Percentiles rank a stretch among this genome's conserved stretches.
Conservation (phyloP, 176 grass and related monocot genomes). For the Thalia dealbata region DNA sequence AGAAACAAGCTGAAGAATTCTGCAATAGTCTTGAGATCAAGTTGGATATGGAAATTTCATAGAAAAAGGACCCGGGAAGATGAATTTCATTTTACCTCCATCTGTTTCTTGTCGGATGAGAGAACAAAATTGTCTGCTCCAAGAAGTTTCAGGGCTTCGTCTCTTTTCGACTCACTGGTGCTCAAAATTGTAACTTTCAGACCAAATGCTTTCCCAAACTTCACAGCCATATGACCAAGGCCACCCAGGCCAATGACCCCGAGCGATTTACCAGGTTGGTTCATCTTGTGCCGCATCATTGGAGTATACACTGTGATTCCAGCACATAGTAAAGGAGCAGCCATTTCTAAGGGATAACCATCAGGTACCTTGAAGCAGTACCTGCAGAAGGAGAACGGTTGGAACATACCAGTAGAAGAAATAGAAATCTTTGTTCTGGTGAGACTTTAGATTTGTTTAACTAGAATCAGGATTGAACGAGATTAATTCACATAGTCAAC, state of each 20-base stretch:
- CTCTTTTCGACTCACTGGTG: slow-evolving; percentile 4
- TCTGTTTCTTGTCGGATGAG: slow-evolving; percentile 7
- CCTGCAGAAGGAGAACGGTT: not conserved
- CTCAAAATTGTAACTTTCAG: slow-evolving; percentile 10
- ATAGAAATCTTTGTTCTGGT: not conserved
- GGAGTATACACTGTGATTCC: slow-evolving; percentile 14
- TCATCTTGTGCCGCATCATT: slow-evolving; percentile 17
- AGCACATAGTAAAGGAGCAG: slow-evolving; percentile 8
- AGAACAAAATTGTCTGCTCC: slow-evolving; percentile 7
- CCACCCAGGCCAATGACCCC: slow-evolving; percentile 7
- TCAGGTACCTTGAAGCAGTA: slow-evolving; percentile 20
- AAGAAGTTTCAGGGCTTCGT: slow-evolving; percentile 6
- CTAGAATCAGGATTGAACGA: not conserved
- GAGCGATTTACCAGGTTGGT: slow-evolving; percentile 13
- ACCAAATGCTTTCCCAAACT: slow-evolving; percentile 18
- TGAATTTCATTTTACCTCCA: not conserved
- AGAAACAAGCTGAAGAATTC: too few species aligned
- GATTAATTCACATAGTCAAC: not conserved
- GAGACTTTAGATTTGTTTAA: not conserved
- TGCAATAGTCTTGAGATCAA: too few species aligned
- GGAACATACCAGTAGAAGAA: not conserved
- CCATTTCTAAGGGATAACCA: slow-evolving; percentile 1
- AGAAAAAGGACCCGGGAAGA: not conserved
- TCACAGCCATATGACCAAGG: slow-evolving; percentile 16
- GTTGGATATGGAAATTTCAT: not conserved